Base-by-base conservation (phyloP, 805 yeast genomes). In the Hyphopichia homilentoma region DNA sequence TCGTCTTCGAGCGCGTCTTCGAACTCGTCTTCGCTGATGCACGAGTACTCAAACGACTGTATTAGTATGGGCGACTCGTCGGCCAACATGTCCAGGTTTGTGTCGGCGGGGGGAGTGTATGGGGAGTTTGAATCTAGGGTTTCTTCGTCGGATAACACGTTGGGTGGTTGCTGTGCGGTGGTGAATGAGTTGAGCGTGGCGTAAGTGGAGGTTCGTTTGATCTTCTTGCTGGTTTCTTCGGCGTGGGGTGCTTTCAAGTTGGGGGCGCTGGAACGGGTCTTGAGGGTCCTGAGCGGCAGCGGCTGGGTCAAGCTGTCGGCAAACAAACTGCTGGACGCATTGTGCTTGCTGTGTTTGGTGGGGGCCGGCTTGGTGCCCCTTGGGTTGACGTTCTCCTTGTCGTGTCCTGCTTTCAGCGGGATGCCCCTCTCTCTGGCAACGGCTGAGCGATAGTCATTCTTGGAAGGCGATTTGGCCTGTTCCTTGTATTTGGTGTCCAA, bases 231-330 rank as follows among this genome's bases (percentile, higher is more conserved):
- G 6, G 15, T 16, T 22, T 18, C 14, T 19, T 17, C 21, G 14
- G 28, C 32, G 5, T 16, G 17, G 18, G 39, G 28, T 23, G 35
- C 27, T 8, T 34, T 38, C 28, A 54, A 43, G 27, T 45, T 48
- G 4, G 56, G 54, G 4, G 50, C 50, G 28, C 55, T 50, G 3
- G 50, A 41, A 21, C 55, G 35, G 5, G 52, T 33, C 33, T 45
- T 44, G 14, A 50, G 36, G 6, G 40, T 21, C 23, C 32, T 41
- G 16, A 18, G 20, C 21, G 16, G 16, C n/a, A n/a, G n/a, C 13
- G 16, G 23, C 12, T 14, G 21, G 13, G 21, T n/a, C 17, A 14
- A 7, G 22, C 28, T 16, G 15, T 15, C 21, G 16, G 12, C 13
- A 16, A 27, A 15, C 6, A 18, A 29, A 25, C 25, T 21, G n/a